Base-by-base conservation (phyloP, 257 asterid genomes). In the Solanum dulcamara region DNA sequence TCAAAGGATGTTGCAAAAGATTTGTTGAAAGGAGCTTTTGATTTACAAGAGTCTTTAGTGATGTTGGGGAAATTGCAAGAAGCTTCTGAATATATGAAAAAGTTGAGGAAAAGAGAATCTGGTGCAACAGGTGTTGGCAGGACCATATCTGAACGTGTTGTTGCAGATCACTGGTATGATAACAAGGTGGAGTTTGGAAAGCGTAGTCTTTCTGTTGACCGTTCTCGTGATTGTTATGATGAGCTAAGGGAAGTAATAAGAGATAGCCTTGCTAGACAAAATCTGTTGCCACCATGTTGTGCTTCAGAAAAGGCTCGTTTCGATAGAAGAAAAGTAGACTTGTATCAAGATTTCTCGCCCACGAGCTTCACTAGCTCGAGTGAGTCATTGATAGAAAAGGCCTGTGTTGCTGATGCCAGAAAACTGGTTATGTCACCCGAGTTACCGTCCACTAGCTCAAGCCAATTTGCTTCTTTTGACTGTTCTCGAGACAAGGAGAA, bases 191-290 rank as follows among this genome's bases (percentile, higher is more conserved):
- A 87, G 50, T 86, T 86, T 62, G 87, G 90, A 64, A 87, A 89
- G 28, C 93, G 89, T 7, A 89, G 92, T 81, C 48, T 87, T 59
- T 91, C 93, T 30, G 90, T 80, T 50, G 90, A 86, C 67, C 85
- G 88, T 2, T 75, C 95, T 0, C 88, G 84, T 42, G 97, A 94
- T 86, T 91, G 97, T 81, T 94, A 90, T 67, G 96, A 93, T 26
- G 97, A 93, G 93, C 91, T 93, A 51, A 91, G 98, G 88, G 93
- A 93, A 10, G 96, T 88, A 80, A 92, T 94, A 42, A 85, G 85
- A 84, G 96, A 92, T 48, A 90, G 94, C 64, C 90, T 94, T 83
- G 94, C 93, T 32, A 88, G 95, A 85, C 94, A 92, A 72, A 92
- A 93, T 85, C 48, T 93, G 88, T 83, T 93, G 91, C 89, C 92